Base-by-base conservation (phyloP, 345 rosid genomes). In the Garcia nutans region DNA sequence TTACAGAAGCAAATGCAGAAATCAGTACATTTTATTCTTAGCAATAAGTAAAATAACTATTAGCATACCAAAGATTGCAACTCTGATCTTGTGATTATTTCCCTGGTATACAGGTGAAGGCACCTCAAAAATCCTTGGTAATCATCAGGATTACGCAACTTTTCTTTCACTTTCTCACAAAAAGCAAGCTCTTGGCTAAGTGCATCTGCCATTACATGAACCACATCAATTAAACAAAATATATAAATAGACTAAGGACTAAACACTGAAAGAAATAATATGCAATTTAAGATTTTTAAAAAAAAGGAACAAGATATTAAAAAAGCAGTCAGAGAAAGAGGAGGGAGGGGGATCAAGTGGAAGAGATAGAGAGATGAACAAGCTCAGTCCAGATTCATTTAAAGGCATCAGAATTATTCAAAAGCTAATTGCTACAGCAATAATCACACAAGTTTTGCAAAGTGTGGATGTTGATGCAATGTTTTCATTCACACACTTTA, bases 141-240 rank as follows among this genome's bases (percentile, higher is more conserved):
- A 84, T 80, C 82, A 23, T 87, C 98, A 62, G 90, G 83, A 59
- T 81, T 87, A 42, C 56, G 77, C 76, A 95, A 85, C 82, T 88
- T 95, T 71, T 87, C 94, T 81, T 88, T 95, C 74, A 95, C 96
- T 83, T 89, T 88, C 78, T 91, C 97, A 24, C 89, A 89, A 85
- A 93, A 95, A 76, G 89, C 86, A 81, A 91, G 81, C 80, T 89
- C 97, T 79, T 88, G 94, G 80, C 84, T 87, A 49, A 85, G 81
- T 24, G 87, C 74, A 86, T 82, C 99, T 95, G 88, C 76, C 79
- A 84, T 68, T 45, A 75, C 63, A 83, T 66, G 52, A 71, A 71
- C 45, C 52, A 58, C 73, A 70, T 77, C 77, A 72, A 67, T 26
- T 58, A 60, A 70, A 49, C 24, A 55, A 65, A 41, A n/a, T 13